Base-by-base conservation (phyloP, 2,329 filamentous ascomycete genomes). In the Clathrospora elynae region DNA sequence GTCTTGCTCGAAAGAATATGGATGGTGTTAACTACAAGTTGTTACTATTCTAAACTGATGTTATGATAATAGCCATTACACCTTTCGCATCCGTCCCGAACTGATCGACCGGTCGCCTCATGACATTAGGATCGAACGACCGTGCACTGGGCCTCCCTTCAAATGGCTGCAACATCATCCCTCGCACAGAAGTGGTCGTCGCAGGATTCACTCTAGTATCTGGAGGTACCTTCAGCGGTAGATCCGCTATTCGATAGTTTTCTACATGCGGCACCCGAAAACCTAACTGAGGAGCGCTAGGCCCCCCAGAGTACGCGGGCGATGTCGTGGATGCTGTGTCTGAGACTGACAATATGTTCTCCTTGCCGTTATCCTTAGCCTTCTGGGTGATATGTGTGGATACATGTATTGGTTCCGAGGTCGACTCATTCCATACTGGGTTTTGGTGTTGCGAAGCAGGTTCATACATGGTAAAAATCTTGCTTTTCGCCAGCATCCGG, bases 381-480 rank as follows among this genome's bases (percentile, higher is more conserved):
- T 18, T 13, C 26, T 24, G 37, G 11, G 18, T 18, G 11, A 26
- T 18, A 4, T 20, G 16, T 20, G 23, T 45, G n/a, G 35, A 35
- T 16, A 16, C 14, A 5, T 7, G 12, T 17, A 9, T 29, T 4
- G 46, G 35, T 13, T 47, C 41, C 7, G 50, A 45, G 2, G 8
- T 17, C 5, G 39, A 35, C n/a, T 22, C 40, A 40, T 26, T 42
- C 14, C 24, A 49, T 13, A 3, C 23, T 16, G 22, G 35, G 10
- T 11, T 35, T 16, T 26, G 38, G 10, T 49, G 31, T 33, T 68
- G 66, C 18, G 48, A 32, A 7, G 51, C 55, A 11, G 59, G 43
- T 25, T 62, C 56, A 37, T 69, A 68, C 24, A 48, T 45, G 4
- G 64, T 64, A 14, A 67, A 43, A 3, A 52, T 28, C 33, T 57